Conservation (phyloP, 192 early-diverging fungal species). For the Dimargaris xerosporica region DNA sequence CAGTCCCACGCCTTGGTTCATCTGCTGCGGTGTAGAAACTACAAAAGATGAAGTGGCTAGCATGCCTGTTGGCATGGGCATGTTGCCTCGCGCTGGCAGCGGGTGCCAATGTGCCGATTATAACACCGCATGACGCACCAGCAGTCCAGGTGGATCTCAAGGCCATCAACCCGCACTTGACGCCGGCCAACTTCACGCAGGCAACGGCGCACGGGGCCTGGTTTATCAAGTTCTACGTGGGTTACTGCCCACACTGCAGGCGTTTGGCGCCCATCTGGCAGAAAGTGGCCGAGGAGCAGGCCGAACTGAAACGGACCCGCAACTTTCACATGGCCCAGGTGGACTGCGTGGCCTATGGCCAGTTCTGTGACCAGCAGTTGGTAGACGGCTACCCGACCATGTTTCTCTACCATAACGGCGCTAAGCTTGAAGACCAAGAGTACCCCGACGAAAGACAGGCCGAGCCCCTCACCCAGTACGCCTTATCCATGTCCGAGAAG, state of each 20-base stretch:
- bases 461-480: slow-evolving; percentile 10
- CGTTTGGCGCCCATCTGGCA: slow-evolving; percentile 31
- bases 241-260: slow-evolving; percentile 28
- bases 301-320: slow-evolving; percentile 17
- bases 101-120: too few relatives aligned
- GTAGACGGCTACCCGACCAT: slow-evolving; percentile 32
- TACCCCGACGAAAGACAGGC: not conserved
- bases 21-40: too few relatives aligned
- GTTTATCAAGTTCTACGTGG: slow-evolving; percentile 32
- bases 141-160: slow-evolving; percentile 7
- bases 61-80: too few relatives aligned
- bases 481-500: slow-evolving; percentile 14
- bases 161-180: not conserved
- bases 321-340: slow-evolving; percentile 26
- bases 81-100: too few relatives aligned
- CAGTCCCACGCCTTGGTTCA: too few relatives aligned
- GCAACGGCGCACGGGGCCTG: slow-evolving; percentile 24
- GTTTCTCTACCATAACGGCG: slow-evolving; percentile 22
- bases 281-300: slow-evolving; percentile 22
- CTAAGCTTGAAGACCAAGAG: slow-evolving; percentile 24
- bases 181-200: slow-evolving; percentile 19
- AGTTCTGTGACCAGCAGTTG: slow-evolving; percentile 19
- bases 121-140: too few relatives aligned
- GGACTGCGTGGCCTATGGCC: slow-evolving; percentile 27
- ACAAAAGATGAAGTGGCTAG: too few relatives aligned